Conservation (phyloP, 2,329 filamentous ascomycete genomes). For the Phyllosticta capitalensis region DNA sequence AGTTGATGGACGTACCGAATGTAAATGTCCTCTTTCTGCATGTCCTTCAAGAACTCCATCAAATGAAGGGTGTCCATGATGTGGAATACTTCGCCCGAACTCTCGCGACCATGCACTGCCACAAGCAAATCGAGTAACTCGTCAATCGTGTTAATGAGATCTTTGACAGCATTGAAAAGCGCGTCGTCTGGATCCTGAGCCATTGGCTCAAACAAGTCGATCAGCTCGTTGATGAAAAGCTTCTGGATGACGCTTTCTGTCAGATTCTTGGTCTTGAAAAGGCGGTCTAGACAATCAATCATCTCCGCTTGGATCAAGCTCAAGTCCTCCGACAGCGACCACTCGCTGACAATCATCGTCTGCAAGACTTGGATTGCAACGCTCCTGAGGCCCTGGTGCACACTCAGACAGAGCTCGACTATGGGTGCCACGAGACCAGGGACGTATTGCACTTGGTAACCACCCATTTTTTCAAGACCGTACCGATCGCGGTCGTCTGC, state of each 20-base stretch:
- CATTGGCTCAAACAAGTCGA: constrained; percentile 68
- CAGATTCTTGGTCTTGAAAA: constrained; percentile 82
- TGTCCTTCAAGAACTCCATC: constrained; percentile 94
- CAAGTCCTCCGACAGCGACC: constrained; percentile 88
- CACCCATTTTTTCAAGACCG: constrained; percentile 74
- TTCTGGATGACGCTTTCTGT: constrained; percentile 88
- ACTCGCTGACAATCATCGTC: constrained; percentile 98
- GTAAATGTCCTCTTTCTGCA: constrained; percentile 96
- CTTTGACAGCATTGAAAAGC: constrained; percentile 65
- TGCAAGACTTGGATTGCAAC: constrained; percentile 91
- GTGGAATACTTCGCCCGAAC: constrained; percentile 63
- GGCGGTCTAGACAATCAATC: constrained; percentile 81
- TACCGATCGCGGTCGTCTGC: constrained; percentile 69
- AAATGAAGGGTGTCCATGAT: constrained; percentile 82
- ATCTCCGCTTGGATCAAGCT: constrained; percentile 90
- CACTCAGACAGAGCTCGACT: constrained; percentile 86
- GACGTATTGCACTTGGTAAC: constrained; percentile 97
- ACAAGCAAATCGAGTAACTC: constrained; percentile 86
- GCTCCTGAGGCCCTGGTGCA: constrained; percentile 79
- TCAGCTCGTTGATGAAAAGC: constrained; percentile 77
- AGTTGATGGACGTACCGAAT: constrained; percentile 92
- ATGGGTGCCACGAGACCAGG: constrained; percentile 84
- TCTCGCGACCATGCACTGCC: constrained; percentile 72
- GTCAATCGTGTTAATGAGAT: constrained; percentile 75
- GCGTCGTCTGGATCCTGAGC: constrained; percentile 58